Evolutionary conservation across 1,284 basidiomycete species (phyloP), one percentile per base, ranked within the genome.

Genomic region (Coriolopsis trogii): DNA sequence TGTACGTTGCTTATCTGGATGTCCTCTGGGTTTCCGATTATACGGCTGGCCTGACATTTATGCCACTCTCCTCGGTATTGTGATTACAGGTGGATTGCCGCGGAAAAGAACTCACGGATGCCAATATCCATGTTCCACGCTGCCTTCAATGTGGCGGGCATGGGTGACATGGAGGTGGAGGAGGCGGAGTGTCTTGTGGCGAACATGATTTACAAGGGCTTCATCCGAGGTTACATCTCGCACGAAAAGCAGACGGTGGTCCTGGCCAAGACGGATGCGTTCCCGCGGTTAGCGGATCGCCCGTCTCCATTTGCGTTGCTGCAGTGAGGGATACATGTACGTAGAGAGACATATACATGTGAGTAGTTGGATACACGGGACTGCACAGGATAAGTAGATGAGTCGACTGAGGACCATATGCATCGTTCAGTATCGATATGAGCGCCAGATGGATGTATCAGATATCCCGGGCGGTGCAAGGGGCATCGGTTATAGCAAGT

Each of bases 191-290:
- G 96, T 71, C 78, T 95, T 49, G 79, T 98, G 7, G 94, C 94
- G 15, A 95, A 94, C 65, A 90, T 96, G 88, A 91, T 98, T 34
- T 93, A 88, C 73, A 91, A 90, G 74, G 93, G 92, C 3, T 93
- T 89, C 68, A 88, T 98, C 68, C 83, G 90, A 51, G 96, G 96
- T 4, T 98, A 98, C 70, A 96, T 99, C 64, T 95, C 93, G 40
- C 96, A 99, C 66, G 92, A 93, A 66, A 90, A 91, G 68, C 88
- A 93, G 72, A 93, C 89, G 79, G 89, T 98, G 3, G 96, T 99
- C 3, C 70, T 99, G 45, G 85, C 91, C 1, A 84, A 85, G 58
- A 82, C 80, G 12, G 89, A 89, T 59, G 84, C 95, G 0, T 98
- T 98, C 67, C 95, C 95, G 5, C 74, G 74, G 49, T 63, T 86